phyloP scores from a whole-genome alignment of 208 protist genomes.

The Tritrichomonas foetus region DNA sequence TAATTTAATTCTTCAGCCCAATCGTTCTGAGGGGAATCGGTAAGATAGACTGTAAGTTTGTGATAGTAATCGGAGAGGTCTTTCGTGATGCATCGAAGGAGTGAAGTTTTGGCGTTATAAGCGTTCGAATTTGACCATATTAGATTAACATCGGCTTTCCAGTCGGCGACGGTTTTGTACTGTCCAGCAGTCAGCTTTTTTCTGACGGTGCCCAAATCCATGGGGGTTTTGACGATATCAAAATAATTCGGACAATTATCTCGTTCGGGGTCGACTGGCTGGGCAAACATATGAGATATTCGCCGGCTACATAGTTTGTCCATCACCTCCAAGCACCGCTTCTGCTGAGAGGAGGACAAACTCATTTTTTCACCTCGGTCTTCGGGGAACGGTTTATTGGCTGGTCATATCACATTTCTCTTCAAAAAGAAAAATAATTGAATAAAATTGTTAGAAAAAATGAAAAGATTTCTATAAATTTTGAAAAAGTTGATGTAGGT shows the following conservation, averaged over 20 bases:
- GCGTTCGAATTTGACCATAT: not conserved
- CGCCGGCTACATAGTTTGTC: not conserved
- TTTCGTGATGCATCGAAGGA: not conserved
- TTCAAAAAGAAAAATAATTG: too few relatives aligned
- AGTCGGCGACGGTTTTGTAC: not conserved
- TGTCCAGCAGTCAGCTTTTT: not conserved
- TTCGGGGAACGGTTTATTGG: too few relatives aligned
- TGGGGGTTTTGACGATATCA: not conserved
- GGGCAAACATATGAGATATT: not conserved
- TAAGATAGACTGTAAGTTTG: not conserved
- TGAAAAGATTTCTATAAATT: too few relatives aligned
- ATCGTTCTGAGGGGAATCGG: not conserved
- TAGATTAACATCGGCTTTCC: not conserved
- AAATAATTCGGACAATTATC: constrained; percentile 33
- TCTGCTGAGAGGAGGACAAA: too few relatives aligned
- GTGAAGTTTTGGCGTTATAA: not conserved
- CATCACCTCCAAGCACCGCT: not conserved
- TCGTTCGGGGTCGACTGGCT: not conserved
- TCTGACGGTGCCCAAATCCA: not conserved
- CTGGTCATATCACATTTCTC: too few relatives aligned
- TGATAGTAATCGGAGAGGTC: not conserved
- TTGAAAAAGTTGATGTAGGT: too few relatives aligned
- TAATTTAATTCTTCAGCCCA: not conserved
- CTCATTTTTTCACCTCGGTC: too few relatives aligned
- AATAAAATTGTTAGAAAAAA: too few relatives aligned